phyloP scores from a whole-genome alignment of 2,329 filamentous ascomycete species.

The Ascochyta rabiei region DNA sequence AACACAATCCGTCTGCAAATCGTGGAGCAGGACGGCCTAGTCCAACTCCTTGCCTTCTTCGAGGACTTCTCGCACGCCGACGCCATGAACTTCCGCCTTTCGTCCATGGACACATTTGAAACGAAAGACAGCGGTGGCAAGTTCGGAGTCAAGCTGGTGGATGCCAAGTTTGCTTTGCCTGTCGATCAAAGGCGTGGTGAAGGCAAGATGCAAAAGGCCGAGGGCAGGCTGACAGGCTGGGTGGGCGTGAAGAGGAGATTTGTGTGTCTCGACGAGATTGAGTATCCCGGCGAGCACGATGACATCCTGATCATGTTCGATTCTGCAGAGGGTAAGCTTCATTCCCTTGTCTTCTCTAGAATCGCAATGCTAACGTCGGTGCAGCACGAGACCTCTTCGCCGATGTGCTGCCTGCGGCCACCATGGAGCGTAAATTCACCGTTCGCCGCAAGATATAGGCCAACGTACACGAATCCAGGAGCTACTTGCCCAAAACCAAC shows the following conservation, averaged over 20 bases:
- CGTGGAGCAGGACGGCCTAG: conserved; percentile 73
- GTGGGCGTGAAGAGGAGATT: conserved; percentile 70
- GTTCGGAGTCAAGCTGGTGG: conserved; percentile 77
- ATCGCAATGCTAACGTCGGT: neutral
- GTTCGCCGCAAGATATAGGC: conserved; percentile 49
- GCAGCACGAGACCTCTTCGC: conserved; percentile 55
- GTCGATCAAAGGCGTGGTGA: conserved; percentile 58
- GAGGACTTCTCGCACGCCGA: conserved; percentile 85
- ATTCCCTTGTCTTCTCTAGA: neutral
- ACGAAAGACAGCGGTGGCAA: conserved; percentile 60
- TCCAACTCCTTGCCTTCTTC: conserved; percentile 85
- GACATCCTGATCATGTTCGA: conserved; percentile 89
- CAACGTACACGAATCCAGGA: no score
- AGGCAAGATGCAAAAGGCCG: conserved; percentile 58
- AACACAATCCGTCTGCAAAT: conserved; percentile 80
- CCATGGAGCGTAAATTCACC: conserved; percentile 50
- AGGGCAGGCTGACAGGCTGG: conserved; percentile 53
- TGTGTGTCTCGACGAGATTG: conserved; percentile 83
- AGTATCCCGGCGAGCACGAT: conserved; percentile 90
- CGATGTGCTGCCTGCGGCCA: conserved; percentile 53
- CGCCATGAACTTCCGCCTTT: conserved; percentile 87
- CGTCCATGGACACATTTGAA: conserved; percentile 84
- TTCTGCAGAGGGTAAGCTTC: conserved; percentile 70
- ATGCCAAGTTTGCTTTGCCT: conserved; percentile 88
- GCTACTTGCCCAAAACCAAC: neutral